Conservation (phyloP, 148 eudicot genomes). For the Chenopodium suecicum region DNA sequence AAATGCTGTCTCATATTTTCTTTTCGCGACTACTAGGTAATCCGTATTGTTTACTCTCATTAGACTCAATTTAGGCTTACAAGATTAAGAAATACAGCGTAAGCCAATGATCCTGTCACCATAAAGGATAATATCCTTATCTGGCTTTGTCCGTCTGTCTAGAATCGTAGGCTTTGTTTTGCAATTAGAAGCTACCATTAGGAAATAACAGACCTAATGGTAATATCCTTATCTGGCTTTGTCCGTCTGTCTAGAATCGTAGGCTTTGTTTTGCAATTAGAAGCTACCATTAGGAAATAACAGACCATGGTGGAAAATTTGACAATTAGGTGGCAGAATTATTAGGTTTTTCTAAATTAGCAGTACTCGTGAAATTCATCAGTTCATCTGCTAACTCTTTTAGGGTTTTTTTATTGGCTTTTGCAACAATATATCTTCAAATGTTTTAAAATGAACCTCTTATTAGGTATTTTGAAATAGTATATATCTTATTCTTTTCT, state of each 20-base stretch:
- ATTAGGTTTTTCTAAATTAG: neutral
- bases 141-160: neutral
- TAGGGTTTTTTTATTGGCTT: neutral
- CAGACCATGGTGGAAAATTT: neutral
- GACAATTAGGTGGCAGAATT: neutral
- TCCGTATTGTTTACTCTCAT: neutral
- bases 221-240: neutral
- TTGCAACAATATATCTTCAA: no score
- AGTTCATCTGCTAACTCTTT: neutral
- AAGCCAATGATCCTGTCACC: neutral
- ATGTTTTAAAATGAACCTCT: neutral
- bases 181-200: neutral
- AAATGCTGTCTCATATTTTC: neutral
- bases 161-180: neutral
- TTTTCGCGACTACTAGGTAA: neutral
- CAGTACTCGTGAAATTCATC: neutral
- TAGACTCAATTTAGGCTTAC: neutral
- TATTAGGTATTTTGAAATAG: no score
- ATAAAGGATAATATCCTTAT: no score
- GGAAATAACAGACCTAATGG: neutral
- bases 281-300: neutral
- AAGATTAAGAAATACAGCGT: neutral
- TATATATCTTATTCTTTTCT: neutral
- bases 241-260: neutral
- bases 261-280: neutral